Base-by-base conservation (phyloP, 768 basidiomycete genomes). In the Naematelia aurantialba region DNA sequence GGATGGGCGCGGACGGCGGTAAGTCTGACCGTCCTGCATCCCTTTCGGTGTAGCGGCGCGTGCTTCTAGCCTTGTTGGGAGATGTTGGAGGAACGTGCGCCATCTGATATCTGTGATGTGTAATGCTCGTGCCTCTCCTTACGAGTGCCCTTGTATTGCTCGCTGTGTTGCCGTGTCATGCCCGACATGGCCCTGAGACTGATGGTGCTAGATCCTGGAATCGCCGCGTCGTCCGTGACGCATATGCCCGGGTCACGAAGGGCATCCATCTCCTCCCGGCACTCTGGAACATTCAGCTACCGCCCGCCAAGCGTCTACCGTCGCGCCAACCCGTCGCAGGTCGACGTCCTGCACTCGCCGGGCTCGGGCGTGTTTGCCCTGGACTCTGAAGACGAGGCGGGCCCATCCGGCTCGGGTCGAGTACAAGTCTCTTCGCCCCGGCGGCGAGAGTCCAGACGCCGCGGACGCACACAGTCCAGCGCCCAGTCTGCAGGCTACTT, bases 321-420 rank as follows among this genome's bases (percentile, higher is more conserved):
- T 12, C 60, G 68, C 0, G 50, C 50, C 5, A 47, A 47, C 21
- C 59, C 63, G 1, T 68, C 70, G 10, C 67, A 72, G 48, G 61
- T 60, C 2, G 63, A 65, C 42, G 39, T 66, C 0, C 48, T 62
- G 5, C 62, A 60, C 25, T 72, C 70, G 2, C 70, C 70, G 5
- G 57, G 59, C 47, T 67, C 67, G 0, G 68, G 68, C 1, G 70
- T 72, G 3, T 73, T 73, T 39, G 45, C 51, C 3, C 58, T 59
- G 0, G 71, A 73, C 34, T 70, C 68, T 22, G 71, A 73, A 25
- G 71, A 70, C 52, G 71, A 73, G 53, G 62, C 25, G 48, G 30
- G 57, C 3, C 55, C 62, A 51, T 49, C 13, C 45, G 46, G 21
- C 21, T 22, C 19, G 22, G 55, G 49, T 17, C 61, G 11, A 52